Conservation (phyloP, 2,329 filamentous ascomycete genomes). For the Fusarium avenaceum region DNA sequence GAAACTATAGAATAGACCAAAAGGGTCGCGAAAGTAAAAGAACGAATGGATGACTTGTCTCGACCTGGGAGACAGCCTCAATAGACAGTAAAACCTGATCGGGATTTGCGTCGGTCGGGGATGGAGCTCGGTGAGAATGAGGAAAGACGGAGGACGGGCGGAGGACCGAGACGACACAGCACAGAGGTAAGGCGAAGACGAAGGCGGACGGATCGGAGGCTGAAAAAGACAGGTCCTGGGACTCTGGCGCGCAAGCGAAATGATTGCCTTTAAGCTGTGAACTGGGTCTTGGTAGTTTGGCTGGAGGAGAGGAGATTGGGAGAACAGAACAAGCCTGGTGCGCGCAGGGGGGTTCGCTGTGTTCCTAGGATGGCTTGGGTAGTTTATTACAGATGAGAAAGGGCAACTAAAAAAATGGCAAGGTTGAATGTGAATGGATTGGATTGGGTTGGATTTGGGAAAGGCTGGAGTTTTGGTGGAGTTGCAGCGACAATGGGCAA, state of each 20-base stretch:
- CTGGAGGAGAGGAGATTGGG: conserved; percentile 50
- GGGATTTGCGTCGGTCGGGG: conserved; percentile 48
- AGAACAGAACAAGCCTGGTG: conserved; percentile 39
- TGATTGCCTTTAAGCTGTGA: conserved; percentile 62
- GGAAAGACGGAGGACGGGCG: conserved; percentile 45
- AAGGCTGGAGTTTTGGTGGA: conserved; percentile 27
- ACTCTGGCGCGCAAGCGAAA: conserved; percentile 64
- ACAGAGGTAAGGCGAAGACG: conserved; percentile 40
- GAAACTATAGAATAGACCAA: conserved; percentile 28
- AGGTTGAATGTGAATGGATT: conserved; percentile 13
- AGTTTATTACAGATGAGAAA: conserved; percentile 28
- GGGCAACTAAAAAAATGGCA: conserved; percentile 15
- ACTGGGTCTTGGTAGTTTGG: conserved; percentile 50
- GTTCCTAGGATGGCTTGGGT: conserved; percentile 6
- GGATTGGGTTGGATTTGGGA: conserved; percentile 6
- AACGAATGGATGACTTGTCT: conserved; percentile 34
- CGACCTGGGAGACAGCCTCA: conserved; percentile 36
- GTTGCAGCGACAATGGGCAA: conserved; percentile 22
- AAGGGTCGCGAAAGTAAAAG: conserved; percentile 25
- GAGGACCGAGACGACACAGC: conserved; percentile 44
- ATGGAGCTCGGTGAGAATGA: conserved; percentile 51
- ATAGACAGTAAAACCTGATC: conserved; percentile 42
- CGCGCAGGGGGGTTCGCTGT: conserved; percentile 36
- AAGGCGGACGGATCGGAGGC: conserved; percentile 60
- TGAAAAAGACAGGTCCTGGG: conserved; percentile 53